Evolutionary conservation across 2,329 filamentous ascomycete species (phyloP), one percentile per base, ranked within the genome.

Genomic region (Byssoonygena ceratinophila): DNA sequence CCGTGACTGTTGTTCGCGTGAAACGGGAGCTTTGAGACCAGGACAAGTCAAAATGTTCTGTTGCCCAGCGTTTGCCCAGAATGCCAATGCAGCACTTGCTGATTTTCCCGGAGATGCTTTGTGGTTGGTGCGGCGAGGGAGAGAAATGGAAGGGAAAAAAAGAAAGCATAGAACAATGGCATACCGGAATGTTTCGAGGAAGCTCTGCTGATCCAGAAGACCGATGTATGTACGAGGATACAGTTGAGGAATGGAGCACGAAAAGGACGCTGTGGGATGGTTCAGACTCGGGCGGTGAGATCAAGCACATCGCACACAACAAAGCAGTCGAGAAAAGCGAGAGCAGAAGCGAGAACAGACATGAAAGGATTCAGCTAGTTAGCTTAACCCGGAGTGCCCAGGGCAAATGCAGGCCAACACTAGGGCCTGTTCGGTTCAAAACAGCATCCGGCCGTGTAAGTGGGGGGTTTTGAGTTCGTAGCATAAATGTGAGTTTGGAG

Each of bases 51-150:
- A 40, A 49, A 49, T 43, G 29, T 7, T 12, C 47, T 23, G 36
- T 43, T 41, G 47, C 47, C 37, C 37, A 41, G 47, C 47, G 37
- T 16, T 49, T 41, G 46, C 46, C 46, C 34, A 49, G 47, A 50
- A 16, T 11, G 23, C 46, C 14, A 23, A 7, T 43, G 37, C 47
- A 50, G 32, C n/a, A n/a, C 18, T 43, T 27, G 18, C 18, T 50
- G 47, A 37, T 37, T 47, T 37, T 47, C 29, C 37, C 16, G 25
- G 23, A 14, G 18, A n/a, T 43, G 37, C n/a, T n/a, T n/a, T 43
- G 27, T 50, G 23, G 39, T 43, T 50, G 47, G 47, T 34, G 16
- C 37, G 37, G 47, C 11, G 18, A 34, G 11, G 29, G 20, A 11
- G 39, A 43, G 14, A 36, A n/a, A 34, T 27, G 12, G 8, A 31